Evolutionary conservation across 768 basidiomycete genomes (phyloP), one percentile per base, ranked within the genome.

Genomic region (Lyophyllum semitale): DNA sequence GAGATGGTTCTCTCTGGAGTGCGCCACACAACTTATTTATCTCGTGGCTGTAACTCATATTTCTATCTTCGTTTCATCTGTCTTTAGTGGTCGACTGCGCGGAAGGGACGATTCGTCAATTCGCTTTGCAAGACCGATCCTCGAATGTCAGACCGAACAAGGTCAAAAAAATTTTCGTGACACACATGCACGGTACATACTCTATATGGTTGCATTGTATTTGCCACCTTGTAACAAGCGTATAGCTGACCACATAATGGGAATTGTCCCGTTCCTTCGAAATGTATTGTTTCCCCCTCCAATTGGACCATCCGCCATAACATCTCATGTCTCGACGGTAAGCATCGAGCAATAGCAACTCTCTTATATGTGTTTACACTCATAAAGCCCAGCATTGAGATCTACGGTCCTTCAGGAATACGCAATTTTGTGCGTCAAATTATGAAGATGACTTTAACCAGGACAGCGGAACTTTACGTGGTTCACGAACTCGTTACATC

Each of bases 341-440:
- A 50, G 62, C 23, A 5, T 33, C 18, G 27, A 2, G 2, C 17
- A 49, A 25, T 55, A 12, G 53, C 65, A 44, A 46, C 46, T 49
- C 4, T 30, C 32, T 25, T 41, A 25, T 42, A 51, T 23, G 47
- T 45, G 27, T 44, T 54, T 18, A 53, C 27, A 43, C n/a, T n/a
- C 42, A 32, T 9, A 3, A 57, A 83, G 76, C 82, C 84, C 0
- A 76, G 70, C 33, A 73, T 93, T 30, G 83, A 93, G 44, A 77
- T 95, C 23, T 94, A 87, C 65, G 92, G 93, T 0, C 93, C 91
- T 0, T 81, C 84, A 12, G 92, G 93, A 25, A 70, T 93, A 18
- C 88, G 93, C 26, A 70, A 73, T 18, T 89, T 94, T 68, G 73
- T 95, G 23, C 88, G 93, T 41, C 80, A 80, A 37, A 83, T 81